phyloP scores from a whole-genome alignment of 495 filamentous ascomycete genomes.

The Xylaria acuta region DNA sequence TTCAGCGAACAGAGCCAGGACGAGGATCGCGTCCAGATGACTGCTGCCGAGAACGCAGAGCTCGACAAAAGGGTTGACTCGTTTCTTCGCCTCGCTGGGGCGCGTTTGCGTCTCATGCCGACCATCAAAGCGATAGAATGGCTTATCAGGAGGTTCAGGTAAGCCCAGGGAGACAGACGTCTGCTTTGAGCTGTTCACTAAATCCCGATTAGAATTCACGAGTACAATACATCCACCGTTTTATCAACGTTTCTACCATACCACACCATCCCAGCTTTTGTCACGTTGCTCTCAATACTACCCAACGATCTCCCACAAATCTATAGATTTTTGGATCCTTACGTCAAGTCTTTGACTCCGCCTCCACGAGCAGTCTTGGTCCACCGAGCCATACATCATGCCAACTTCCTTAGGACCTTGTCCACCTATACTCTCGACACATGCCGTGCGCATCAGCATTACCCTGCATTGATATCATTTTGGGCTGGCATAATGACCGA shows the following conservation, averaged over 20 bases:
- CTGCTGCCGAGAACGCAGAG: constrained; percentile 75
- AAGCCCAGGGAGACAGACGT: constrained; percentile 24
- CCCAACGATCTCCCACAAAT: constrained; percentile 71
- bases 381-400: constrained; percentile 76
- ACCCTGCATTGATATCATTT: constrained; percentile 79
- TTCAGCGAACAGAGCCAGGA: constrained; percentile 92
- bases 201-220: constrained; percentile 72
- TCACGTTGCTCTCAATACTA: constrained; percentile 81
- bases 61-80: constrained; percentile 77
- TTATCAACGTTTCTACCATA: constrained; percentile 93
- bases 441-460: constrained; percentile 69
- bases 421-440: constrained; percentile 77
- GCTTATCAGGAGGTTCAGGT: constrained; percentile 92
- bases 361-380: constrained; percentile 82
- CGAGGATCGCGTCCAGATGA: constrained; percentile 86
- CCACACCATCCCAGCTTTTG: constrained; percentile 80
- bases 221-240: constrained; percentile 80
- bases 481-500: constrained; percentile 87
- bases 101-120: constrained; percentile 79
- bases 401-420: constrained; percentile 70
- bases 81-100: constrained; percentile 79
- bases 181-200: constrained; percentile 35
- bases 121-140: constrained; percentile 92
- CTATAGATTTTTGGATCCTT: constrained; percentile 86
- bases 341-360: constrained; percentile 72